These are phyloP conservation scores for Cubamyces sp. DNA, from an alignment of 768 basidiomycete genomes.

Conservation along the genomic window DNA sequence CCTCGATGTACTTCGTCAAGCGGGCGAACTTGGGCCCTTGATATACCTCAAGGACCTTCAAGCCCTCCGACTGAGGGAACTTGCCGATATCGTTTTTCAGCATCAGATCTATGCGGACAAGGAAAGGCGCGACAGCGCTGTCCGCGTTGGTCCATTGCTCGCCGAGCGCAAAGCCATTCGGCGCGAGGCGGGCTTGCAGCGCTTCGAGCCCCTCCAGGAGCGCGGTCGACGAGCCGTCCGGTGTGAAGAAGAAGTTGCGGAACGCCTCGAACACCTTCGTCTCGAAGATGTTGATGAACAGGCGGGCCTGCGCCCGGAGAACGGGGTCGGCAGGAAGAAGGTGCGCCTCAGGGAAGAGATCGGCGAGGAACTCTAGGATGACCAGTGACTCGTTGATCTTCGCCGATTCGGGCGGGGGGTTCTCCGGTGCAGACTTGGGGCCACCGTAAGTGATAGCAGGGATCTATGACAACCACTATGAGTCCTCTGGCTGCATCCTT, in stretches of 20 bases:
- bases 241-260: conserved; percentile 50
- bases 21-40: neutral
- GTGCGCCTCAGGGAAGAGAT: conserved; percentile 51
- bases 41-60: neutral
- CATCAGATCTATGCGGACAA: conserved; percentile 50
- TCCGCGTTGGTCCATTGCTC: conserved; percentile 60
- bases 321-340: conserved; percentile 61
- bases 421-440: conserved; percentile 54
- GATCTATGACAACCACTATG: conserved; percentile 41
- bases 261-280: conserved; percentile 48
- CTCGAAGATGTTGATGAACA: conserved; percentile 59
- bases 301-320: conserved; percentile 58
- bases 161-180: conserved; percentile 48
- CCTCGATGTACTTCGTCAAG: neutral
- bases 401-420: conserved; percentile 58
- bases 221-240: conserved; percentile 45
- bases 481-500: neutral
- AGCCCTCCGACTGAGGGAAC: neutral
- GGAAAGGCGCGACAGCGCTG: conserved; percentile 59
- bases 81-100: conserved; percentile 26
- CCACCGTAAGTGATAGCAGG: conserved; percentile 68
- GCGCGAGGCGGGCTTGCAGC: conserved; percentile 54
- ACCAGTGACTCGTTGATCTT: conserved; percentile 68
- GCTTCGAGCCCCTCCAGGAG: conserved; percentile 48
- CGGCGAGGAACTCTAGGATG: conserved; percentile 68